Evolutionary conservation across 2,329 filamentous ascomycete species (phyloP), one percentile per base, ranked within the genome.

Genomic region (Ophiostoma sp.): DNA sequence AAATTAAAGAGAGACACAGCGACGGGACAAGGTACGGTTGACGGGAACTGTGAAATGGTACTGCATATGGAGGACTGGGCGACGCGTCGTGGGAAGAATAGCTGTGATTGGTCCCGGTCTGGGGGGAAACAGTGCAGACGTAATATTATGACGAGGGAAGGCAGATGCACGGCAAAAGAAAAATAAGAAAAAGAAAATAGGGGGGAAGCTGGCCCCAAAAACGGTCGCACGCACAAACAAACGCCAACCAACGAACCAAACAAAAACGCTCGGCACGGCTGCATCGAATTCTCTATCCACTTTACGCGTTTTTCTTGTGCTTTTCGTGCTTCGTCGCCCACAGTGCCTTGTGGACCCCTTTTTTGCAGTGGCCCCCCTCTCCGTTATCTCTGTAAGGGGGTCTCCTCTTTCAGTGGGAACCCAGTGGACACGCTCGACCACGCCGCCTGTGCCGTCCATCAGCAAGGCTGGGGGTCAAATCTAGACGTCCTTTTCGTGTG

Each of bases 321-420:
- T 28, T 66, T 28, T 28, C 39, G 61, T 66, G 17, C 25, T 19
- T 48, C 31, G 42, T 66, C 11, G 17, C 31, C 15, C n/a, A 25
- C 22, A n/a, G 50, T 55, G 50, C 22, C 28, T 63, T 36, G 36
- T 63, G 19, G 33, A 22, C n/a, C 36, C 61, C 36, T 31, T 61
- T 48, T 68, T 48, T 28, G 7, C 6, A 19, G 39, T 50, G 64
- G 42, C 17, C 39, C 22, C 50, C 2, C 61, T 19, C 55, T 33
- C 64, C 25, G 64, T 50, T 68, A 68, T 68, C 42, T 50, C 25
- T 19, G 39, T n/a, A 31, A 33, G 42, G 42, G 42, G 64, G 4
- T 55, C 42, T 68, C 64, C 36, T 64, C 36, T 45, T 64, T 64
- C 22, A 45, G 61, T 64, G 33, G 36, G 45, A 45, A 68, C 39